phyloP scores from a whole-genome alignment of 129 eudicot species.

The Flaveria bidentis region DNA sequence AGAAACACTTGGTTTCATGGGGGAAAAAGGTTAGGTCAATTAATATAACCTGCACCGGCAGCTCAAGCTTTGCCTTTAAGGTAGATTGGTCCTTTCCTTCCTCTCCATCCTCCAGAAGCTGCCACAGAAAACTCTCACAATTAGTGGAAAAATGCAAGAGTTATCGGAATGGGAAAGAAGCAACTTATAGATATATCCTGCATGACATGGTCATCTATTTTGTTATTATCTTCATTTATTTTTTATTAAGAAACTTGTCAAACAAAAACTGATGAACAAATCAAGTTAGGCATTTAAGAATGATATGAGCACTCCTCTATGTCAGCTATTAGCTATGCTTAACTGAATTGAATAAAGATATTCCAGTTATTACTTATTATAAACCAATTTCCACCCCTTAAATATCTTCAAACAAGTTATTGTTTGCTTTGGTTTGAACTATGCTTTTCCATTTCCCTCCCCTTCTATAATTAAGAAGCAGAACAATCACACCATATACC shows the following conservation, averaged over 20 bases:
- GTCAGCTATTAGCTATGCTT: neutral
- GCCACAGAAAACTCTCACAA: slow-evolving; percentile 18
- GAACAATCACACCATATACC: neutral
- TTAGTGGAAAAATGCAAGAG: slow-evolving; percentile 21
- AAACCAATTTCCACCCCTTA: neutral
- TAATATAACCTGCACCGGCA: slow-evolving; percentile 88
- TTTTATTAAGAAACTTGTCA: slow-evolving; percentile 10
- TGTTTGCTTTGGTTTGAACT: neutral
- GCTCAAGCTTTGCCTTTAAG: slow-evolving; percentile 89
- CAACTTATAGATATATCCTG: neutral
- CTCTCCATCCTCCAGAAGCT: slow-evolving; percentile 96
- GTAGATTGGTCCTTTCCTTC: slow-evolving; percentile 78
- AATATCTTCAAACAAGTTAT: neutral
- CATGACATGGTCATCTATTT: slow-evolving; percentile 7
- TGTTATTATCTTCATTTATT: slow-evolving; percentile 18
- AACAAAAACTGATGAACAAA: neutral
- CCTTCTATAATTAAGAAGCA: neutral
- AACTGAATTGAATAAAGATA: neutral
- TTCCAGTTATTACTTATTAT: neutral
- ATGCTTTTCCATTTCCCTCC: neutral
- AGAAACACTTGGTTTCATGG: slow-evolving; percentile 6
- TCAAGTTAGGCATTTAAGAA: slow-evolving; percentile 2
- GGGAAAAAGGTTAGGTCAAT: neutral
- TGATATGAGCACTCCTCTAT: slow-evolving; percentile 13
- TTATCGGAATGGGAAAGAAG: slow-evolving; percentile 6